These are phyloP conservation scores for Aspergillus glaucus DNA, from an alignment of 2,329 filamentous ascomycete genomes.

Conservation along the genomic window DNA sequence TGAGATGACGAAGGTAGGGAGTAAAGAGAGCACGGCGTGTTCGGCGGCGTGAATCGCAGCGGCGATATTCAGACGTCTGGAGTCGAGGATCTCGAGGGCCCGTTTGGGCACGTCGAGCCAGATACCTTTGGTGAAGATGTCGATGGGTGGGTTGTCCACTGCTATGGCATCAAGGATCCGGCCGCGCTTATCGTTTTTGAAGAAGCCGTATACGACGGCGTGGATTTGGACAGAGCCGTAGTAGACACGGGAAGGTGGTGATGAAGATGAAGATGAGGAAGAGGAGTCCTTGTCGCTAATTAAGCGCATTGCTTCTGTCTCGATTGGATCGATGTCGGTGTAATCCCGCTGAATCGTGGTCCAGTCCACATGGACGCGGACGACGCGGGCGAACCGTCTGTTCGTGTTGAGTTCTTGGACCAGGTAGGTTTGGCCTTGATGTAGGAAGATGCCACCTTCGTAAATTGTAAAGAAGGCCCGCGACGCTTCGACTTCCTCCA, in stretches of 20 bases:
- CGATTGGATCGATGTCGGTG: constrained; percentile 87
- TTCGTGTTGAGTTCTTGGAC: constrained; percentile 84
- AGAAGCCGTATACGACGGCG: constrained; percentile 90
- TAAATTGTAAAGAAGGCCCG: constrained; percentile 95
- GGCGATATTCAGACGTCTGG: constrained; percentile 68
- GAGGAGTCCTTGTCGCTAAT: constrained; percentile 44
- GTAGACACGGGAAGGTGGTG: constrained; percentile 64
- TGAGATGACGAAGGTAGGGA: constrained; percentile 85
- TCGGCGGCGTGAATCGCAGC: constrained; percentile 92
- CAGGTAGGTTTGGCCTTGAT: constrained; percentile 89
- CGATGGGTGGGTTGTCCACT: constrained; percentile 87
- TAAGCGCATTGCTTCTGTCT: constrained; percentile 77
- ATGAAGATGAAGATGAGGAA: not conserved
- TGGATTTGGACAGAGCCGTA: constrained; percentile 81
- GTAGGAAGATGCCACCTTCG: constrained; percentile 92
- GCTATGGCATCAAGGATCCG: constrained; percentile 86
- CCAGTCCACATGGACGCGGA: constrained; percentile 88
- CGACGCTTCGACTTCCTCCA: constrained; percentile 93
- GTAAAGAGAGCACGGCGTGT: constrained; percentile 77
- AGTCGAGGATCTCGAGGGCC: constrained; percentile 72
- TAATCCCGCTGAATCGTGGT: constrained; percentile 88
- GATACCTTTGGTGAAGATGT: constrained; percentile 79
- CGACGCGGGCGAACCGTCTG: constrained; percentile 75
- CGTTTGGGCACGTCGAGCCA: constrained; percentile 85
- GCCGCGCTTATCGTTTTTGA: constrained; percentile 84